Evolutionary conservation across 1,284 basidiomycete species (phyloP).

Genomic region (Amylostereum areolatum): DNA sequence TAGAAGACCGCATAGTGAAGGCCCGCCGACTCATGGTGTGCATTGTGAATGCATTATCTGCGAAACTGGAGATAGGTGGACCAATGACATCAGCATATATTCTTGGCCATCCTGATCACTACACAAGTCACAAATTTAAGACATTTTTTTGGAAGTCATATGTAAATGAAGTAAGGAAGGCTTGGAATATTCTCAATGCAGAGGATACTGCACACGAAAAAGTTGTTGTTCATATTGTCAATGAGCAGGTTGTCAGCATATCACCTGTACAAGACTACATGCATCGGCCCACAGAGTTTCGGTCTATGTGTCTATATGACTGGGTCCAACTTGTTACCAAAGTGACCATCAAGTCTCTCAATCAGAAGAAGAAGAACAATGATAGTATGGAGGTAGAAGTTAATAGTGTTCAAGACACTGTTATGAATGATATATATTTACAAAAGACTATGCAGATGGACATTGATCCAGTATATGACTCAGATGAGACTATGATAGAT

Average conservation of each 20-base stretch:
- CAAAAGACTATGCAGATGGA: too few relatives aligned
- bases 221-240: neutral
- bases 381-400: neutral
- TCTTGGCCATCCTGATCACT: conserved; percentile 26
- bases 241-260: neutral
- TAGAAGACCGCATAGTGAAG: too few relatives aligned
- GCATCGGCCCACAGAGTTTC: conserved; percentile 2
- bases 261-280: conserved; percentile 7
- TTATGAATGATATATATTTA: too few relatives aligned
- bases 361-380: neutral
- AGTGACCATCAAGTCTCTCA: neutral
- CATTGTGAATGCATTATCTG: conserved; percentile 15
- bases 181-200: neutral
- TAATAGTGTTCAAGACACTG: neutral
- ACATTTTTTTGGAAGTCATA: conserved; percentile 23
- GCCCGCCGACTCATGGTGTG: conserved; percentile 20
- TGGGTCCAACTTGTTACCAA: conserved; percentile 7
- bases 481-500: neutral
- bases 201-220: neutral
- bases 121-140: conserved; percentile 22
- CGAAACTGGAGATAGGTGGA: conserved; percentile 24
- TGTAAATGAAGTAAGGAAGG: conserved; percentile 7
- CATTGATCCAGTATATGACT: neutral
- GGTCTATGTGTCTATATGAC: conserved; percentile 7
- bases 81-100: conserved; percentile 25